phyloP scores from a whole-genome alignment of 495 filamentous ascomycete species.

The Aspergillus sclerotioniger region DNA sequence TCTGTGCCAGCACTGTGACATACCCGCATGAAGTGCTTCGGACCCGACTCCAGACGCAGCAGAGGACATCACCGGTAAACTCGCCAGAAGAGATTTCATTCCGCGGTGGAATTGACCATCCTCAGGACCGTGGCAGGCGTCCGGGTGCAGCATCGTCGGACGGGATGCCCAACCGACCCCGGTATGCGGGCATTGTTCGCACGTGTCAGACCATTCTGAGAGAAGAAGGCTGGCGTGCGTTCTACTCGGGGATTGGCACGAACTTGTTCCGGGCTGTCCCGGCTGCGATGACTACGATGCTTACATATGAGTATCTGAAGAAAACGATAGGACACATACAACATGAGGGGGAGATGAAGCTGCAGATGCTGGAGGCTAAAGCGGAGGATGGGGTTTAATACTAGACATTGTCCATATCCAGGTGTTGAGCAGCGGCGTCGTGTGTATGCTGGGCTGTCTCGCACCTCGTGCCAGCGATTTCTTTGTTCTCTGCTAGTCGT shows the following conservation, averaged over 20 bases:
- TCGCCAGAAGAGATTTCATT: slow-evolving; percentile 59
- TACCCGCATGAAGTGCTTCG: slow-evolving; percentile 97
- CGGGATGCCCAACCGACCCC: slow-evolving; percentile 58
- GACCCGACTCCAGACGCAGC: slow-evolving; percentile 85
- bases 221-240: slow-evolving; percentile 95
- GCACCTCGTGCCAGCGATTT: background rate
- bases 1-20: slow-evolving; percentile 90
- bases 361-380: slow-evolving; percentile 25
- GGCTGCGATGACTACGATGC: slow-evolving; percentile 92
- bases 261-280: slow-evolving; percentile 96
- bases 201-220: slow-evolving; percentile 79
- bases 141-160: slow-evolving; percentile 53
- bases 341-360: slow-evolving; percentile 46
- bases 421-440: background rate
- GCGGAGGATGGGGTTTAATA: slow-evolving; percentile 3
- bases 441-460: background rate
- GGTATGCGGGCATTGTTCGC: slow-evolving; percentile 78
- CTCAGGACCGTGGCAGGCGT: slow-evolving; percentile 42
- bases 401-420: background rate
- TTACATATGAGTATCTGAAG: slow-evolving; percentile 91
- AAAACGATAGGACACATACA: slow-evolving; percentile 50
- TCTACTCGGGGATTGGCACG: slow-evolving; percentile 96
- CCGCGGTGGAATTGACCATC: slow-evolving; percentile 57
- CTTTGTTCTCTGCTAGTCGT: background rate
- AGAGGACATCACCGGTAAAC: slow-evolving; percentile 48